Evolutionary conservation across 345 rosid genomes (phyloP), one percentile per base, ranked within the genome.

Genomic region (Rhodamnia argentea): DNA sequence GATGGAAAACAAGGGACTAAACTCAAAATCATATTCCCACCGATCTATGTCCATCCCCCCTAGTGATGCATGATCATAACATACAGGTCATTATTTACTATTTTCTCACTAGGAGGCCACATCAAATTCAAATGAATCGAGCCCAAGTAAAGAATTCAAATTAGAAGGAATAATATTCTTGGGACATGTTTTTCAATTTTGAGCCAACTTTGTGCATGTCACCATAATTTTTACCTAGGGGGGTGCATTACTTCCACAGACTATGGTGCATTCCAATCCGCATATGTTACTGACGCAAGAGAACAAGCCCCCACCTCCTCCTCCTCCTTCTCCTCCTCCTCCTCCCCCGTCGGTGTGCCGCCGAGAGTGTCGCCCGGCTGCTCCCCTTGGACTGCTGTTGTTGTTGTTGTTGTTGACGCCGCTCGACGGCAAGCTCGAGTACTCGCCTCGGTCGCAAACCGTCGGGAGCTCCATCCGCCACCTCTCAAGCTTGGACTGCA

Each of bases 391-490:
- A 84, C 22, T 26, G 40, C 3, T 44, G 37, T 81, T 82, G 52
- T 86, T 83, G 54, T 52, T 83, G 76, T 86, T 83, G 13, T 85
- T 75, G 53, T 85, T 74, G 53, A 52, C 58, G 57, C 86, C 78
- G 24, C 90, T 89, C 2, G 90, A 88, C 10, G 85, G 84, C 1
- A 85, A 87, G 64, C 91, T 93, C 6, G 95, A 85, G 56, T 59
- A 18, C 12, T 86, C 88, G 29, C 94, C 91, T 0, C 87, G 76
- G 87, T 94, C 96, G 51, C 93, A 95, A 8, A 91, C 82, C n/a
- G 96, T 92, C 2, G 98, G 98, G 5, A 94, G 86, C 89, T 97
- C 99, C 27, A 94, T 88, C 55, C 95, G 86, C 99, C 99, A 97
- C 52, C 98, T 86, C 60, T 94, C 98, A 16, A 97, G 88, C 83